Evolutionary conservation across 805 yeast species (phyloP).

Genomic region (Pichia eremophila): DNA sequence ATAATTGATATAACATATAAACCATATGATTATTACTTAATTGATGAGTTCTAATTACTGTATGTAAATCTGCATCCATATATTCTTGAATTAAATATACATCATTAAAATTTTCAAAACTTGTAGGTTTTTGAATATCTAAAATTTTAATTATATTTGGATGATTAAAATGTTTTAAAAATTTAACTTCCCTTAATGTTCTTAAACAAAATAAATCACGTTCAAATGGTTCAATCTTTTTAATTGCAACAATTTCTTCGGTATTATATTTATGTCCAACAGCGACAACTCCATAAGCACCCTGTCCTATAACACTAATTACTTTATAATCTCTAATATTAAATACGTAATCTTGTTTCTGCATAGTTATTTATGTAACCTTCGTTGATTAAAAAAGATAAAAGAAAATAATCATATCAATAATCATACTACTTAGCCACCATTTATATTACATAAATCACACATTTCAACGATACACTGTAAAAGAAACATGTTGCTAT

Average conservation of each 20-base stretch:
- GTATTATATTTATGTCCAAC: slow-evolving; percentile 57
- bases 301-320: slow-evolving; percentile 59
- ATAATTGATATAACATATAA: slow-evolving; percentile 59
- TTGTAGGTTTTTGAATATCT: slow-evolving; percentile 57
- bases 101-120: slow-evolving; percentile 53
- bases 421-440: no score
- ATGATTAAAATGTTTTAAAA: slow-evolving; percentile 58
- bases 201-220: slow-evolving; percentile 57
- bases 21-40: slow-evolving; percentile 61
- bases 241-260: slow-evolving; percentile 58
- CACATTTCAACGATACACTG: no score
- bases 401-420: no score
- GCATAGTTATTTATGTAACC: slow-evolving; percentile 8
- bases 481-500: no score
- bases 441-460: no score
- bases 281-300: slow-evolving; percentile 76
- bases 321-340: slow-evolving; percentile 56
- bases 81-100: slow-evolving; percentile 69
- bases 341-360: slow-evolving; percentile 41
- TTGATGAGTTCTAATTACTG: slow-evolving; percentile 46
- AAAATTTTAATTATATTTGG: slow-evolving; percentile 61
- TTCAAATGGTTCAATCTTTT: slow-evolving; percentile 65
- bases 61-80: slow-evolving; percentile 68
- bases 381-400: background rate
- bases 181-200: slow-evolving; percentile 60